These are phyloP conservation scores for Magnaporthales sp. DNA, from an alignment of 2,329 filamentous ascomycete genomes.

Conservation along the genomic window DNA sequence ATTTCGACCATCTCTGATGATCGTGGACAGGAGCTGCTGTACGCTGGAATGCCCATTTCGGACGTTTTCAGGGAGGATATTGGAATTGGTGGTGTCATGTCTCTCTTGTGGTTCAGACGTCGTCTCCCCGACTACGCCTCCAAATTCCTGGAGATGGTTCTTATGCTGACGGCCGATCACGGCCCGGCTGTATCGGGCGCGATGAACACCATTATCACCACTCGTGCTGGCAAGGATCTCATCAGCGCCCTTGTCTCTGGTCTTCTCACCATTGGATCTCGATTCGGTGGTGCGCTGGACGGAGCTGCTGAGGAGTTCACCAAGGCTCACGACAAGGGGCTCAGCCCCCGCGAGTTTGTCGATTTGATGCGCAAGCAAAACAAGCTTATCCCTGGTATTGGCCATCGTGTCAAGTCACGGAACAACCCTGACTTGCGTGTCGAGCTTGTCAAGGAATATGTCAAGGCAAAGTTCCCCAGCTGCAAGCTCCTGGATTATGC, in stretches of 20 bases:
- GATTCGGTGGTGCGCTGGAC: conserved; percentile 97
- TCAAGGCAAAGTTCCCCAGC: conserved; percentile 92
- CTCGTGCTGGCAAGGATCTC: conserved; percentile 96
- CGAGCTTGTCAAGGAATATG: conserved; percentile 98
- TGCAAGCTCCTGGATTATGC: conserved; percentile 99
- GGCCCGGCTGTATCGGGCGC: conserved; percentile 97
- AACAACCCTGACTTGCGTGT: conserved; percentile 99
- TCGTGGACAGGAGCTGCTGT: conserved; percentile 97
- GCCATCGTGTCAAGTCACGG: conserved; percentile 98
- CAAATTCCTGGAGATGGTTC: conserved; percentile 99
- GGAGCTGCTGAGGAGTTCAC: conserved; percentile 98
- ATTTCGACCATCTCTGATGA: conserved; percentile 99
- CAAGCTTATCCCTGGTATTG: conserved; percentile 99
- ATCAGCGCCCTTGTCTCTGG: conserved; percentile 92
- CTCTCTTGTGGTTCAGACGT: conserved; percentile 97
- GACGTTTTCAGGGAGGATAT: conserved; percentile 99
- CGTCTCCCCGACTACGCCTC: conserved; percentile 91
- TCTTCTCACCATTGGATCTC: conserved; percentile 95
- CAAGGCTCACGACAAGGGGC: conserved; percentile 94
- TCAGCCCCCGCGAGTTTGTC: conserved; percentile 97
- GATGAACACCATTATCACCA: conserved; percentile 99
- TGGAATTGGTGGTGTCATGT: conserved; percentile 99
- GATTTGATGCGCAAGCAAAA: conserved; percentile 99
- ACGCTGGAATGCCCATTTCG: conserved; percentile 99
- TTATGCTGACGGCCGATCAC: conserved; percentile 99